Evolutionary conservation across 345 rosid species (phyloP), one percentile per base, ranked within the genome.

Genomic region (Eucalyptus tenuipes): DNA sequence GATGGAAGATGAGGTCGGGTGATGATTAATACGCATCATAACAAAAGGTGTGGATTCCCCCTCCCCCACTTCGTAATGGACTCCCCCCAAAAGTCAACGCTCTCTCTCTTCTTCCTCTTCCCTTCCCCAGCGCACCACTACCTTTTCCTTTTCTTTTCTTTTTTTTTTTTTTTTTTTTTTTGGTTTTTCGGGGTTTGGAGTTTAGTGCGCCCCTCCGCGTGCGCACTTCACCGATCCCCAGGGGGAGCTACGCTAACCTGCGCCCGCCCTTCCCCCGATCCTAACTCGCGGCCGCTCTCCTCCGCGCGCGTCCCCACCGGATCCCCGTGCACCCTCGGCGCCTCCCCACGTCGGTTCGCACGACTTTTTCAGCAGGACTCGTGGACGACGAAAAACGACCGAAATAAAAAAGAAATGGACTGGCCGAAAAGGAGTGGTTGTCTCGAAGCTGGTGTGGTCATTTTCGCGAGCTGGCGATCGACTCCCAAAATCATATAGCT

Each of bases 31-130:
- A 75, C 29, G 47, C 84, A 75, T 75, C 84, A 40, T 75, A 22
- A 40, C 87, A 49, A 85, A 85, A 85, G 57, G 7, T 4, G 53
- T 85, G 52, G 87, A 85, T 85, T 85, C 87, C 87, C 86, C 87
- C 45, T 52, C 18, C 55, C 55, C 84, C 47, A 40, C 84, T 20
- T 52, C 53, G 45, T 37, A 86, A 86, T 49, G 55, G 87, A n/a
- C 87, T 52, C 66, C 57, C 14, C 66, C 64, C 59, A 22, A 85
- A 85, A 49, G 53, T 48, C 87, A 47, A 49, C 87, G 44, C 87
- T 17, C 61, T 22, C 87, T 15, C 42, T 49, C 59, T 47, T 18
- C 25, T 50, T 22, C 27, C 40, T 49, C 42, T 14, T 17, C 37
- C 15, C 33, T 13, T 5, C 22, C 53, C 22, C 22, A 49, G 87